phyloP scores from a whole-genome alignment of 1,139 yeast species.

The Zygosaccharomyces pseudobailii region DNA sequence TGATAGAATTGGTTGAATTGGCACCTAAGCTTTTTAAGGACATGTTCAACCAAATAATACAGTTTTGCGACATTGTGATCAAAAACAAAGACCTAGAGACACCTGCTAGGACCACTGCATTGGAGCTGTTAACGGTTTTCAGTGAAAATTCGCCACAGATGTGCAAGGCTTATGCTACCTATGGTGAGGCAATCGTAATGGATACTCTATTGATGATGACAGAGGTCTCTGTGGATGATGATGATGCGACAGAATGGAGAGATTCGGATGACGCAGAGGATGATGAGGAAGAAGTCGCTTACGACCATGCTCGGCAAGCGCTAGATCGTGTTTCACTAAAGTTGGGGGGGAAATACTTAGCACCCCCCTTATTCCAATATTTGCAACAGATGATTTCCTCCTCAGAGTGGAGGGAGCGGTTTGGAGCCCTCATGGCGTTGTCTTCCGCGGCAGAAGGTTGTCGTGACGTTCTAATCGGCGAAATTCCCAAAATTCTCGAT shows the following conservation, averaged over 20 bases:
- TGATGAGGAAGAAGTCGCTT: slow-evolving; percentile 83
- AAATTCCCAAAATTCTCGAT: slow-evolving; percentile 75
- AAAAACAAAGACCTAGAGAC: slow-evolving; percentile 78
- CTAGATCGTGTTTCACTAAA: slow-evolving; percentile 83
- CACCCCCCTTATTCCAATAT: slow-evolving; percentile 83
- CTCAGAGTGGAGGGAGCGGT: slow-evolving; percentile 85
- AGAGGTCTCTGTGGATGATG: slow-evolving; percentile 86
- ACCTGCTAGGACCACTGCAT: slow-evolving; percentile 74
- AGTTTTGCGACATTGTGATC: slow-evolving; percentile 76
- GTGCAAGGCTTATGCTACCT: slow-evolving; percentile 79
- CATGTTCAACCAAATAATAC: slow-evolving; percentile 81
- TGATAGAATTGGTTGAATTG: slow-evolving; percentile 83
- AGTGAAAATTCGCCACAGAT: slow-evolving; percentile 91
- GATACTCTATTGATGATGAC: slow-evolving; percentile 82
- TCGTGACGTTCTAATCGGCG: slow-evolving; percentile 77
- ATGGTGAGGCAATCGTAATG: slow-evolving; percentile 67
- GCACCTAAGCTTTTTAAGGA: slow-evolving; percentile 94
- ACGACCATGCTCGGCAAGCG: slow-evolving; percentile 90
- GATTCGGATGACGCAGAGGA: slow-evolving; percentile 73
- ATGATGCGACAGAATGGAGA: slow-evolving; percentile 78
- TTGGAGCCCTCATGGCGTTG: slow-evolving; percentile 94
- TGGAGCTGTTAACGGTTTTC: slow-evolving; percentile 84
- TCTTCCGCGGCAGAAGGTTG: slow-evolving; percentile 98
- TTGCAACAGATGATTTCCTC: slow-evolving; percentile 79
- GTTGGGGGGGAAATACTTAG: slow-evolving; percentile 77